Percentiles rank a stretch among this genome's conserved stretches.
phyloP scores from a whole-genome alignment of 805 yeast species.

The Wickerhamomyces canadensis region DNA sequence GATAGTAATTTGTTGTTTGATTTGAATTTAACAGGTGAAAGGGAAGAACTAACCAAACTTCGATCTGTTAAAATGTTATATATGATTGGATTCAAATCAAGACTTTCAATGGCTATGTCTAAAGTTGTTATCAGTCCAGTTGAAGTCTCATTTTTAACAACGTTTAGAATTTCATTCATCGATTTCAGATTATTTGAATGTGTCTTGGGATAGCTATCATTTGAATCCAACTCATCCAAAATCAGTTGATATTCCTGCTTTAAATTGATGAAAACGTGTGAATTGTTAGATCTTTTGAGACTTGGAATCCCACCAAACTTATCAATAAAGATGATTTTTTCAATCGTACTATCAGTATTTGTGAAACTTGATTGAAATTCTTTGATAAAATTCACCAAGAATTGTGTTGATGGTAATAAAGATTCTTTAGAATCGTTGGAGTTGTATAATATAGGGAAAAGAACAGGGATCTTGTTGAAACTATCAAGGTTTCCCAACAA shows the following conservation, averaged over 20 bases:
- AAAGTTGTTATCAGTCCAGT: constrained; percentile 90
- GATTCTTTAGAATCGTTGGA: constrained; percentile 36
- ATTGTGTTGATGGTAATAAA: constrained; percentile 36
- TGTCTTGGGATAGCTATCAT: constrained; percentile 19
- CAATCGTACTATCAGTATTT: constrained; percentile 40
- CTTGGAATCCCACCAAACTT: constrained; percentile 90
- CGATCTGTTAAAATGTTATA: constrained; percentile 90
- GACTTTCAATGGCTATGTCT: constrained; percentile 50
- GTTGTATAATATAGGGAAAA: constrained; percentile 67
- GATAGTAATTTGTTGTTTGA: constrained; percentile 14
- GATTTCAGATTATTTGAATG: constrained; percentile 66
- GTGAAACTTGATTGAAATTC: constrained; percentile 24
- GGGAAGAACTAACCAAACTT: constrained; percentile 82
- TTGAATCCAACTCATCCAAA: constrained; percentile 11
- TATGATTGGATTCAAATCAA: constrained; percentile 70
- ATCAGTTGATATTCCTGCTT: constrained; percentile 75
- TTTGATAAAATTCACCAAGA: constrained; percentile 33
- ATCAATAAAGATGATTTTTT: constrained; percentile 77
- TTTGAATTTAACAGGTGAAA: constrained; percentile 54
- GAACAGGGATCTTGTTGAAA: constrained; percentile 32
- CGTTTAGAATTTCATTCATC: constrained; percentile 51
- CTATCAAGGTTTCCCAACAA: constrained; percentile 2
- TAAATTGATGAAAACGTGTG: constrained; percentile 84
- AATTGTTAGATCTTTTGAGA: constrained; percentile 67
- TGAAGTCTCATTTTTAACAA: constrained; percentile 40